Conservation (phyloP, 805 yeast genomes). For the Lachancea mirantina region DNA sequence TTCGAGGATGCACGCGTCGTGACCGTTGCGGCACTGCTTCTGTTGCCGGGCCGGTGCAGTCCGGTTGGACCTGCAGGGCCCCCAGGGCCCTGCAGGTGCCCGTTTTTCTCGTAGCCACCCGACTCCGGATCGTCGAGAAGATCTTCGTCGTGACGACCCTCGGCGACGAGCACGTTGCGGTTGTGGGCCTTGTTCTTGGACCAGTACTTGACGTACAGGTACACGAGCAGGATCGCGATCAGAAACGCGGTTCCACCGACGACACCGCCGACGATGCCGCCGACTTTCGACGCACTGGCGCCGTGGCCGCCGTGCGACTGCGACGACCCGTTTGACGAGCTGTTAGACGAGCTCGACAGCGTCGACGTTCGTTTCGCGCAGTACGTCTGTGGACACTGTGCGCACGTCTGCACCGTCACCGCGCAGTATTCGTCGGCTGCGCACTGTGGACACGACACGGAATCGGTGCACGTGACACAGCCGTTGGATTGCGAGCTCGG, state of each 20-base stretch:
- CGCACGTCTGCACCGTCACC: conserved; percentile 50
- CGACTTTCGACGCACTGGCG: conserved; percentile 35
- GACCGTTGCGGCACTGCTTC: conserved; percentile 52
- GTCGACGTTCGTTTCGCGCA: conserved; percentile 34
- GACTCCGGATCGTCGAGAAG: conserved; percentile 9
- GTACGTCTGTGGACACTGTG: conserved; percentile 46
- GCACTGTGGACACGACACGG: conserved; percentile 47
- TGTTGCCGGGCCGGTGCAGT: conserved; percentile 12
- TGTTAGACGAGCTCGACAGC: not conserved
- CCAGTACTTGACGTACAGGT: conserved; percentile 38
- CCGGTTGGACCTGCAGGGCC: conserved; percentile 5
- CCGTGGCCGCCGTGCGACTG: conserved; percentile 5
- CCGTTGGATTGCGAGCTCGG: conserved; percentile 24
- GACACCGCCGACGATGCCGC: conserved; percentile 64
- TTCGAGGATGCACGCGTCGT: conserved; percentile 79
- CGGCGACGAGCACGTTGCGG: conserved; percentile 20
- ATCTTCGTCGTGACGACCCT: conserved; percentile 21
- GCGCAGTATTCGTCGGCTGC: conserved; percentile 45
- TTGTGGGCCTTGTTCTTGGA: conserved; percentile 25
- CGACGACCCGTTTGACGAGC: conserved; percentile 1
- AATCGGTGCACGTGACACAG: conserved; percentile 36
- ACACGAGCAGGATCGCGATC: conserved; percentile 29
- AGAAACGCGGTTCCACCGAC: conserved; percentile 37
- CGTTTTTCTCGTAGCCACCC: not conserved
- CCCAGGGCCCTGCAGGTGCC: not conserved